phyloP scores from a whole-genome alignment of 495 filamentous ascomycete species.

The Penicillium lividum region DNA sequence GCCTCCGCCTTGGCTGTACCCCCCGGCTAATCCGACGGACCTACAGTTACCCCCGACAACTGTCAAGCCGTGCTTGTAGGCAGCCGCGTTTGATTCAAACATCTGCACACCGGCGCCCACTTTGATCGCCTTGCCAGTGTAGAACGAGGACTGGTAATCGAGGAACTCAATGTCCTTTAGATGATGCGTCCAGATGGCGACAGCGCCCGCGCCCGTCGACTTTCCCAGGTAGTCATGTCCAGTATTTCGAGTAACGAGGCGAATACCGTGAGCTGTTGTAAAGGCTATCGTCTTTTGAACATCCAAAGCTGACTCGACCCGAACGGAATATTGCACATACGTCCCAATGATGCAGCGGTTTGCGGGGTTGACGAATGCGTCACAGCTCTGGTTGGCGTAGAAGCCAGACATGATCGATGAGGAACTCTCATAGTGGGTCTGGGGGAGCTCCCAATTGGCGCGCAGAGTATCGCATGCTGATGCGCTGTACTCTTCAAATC shows the following conservation, averaged over 20 bases:
- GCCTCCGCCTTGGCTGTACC: constrained; percentile 62
- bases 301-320: neutral
- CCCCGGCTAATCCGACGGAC: constrained; percentile 47
- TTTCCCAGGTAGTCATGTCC: constrained; percentile 58
- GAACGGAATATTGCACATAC: neutral
- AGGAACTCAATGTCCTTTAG: constrained; percentile 48
- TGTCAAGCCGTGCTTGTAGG: constrained; percentile 21
- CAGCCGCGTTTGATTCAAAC: constrained; percentile 47
- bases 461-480: neutral
- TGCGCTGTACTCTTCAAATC: neutral
- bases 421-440: constrained; percentile 33
- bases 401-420: constrained; percentile 44
- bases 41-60: constrained; percentile 38
- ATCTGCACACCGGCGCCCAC: constrained; percentile 43
- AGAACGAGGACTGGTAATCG: constrained; percentile 35
- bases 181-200: constrained; percentile 58
- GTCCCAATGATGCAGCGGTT: neutral
- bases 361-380: constrained; percentile 47
- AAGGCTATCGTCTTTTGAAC: constrained; percentile 7
- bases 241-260: constrained; percentile 65
- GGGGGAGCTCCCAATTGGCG: constrained; percentile 29
- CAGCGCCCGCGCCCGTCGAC: constrained; percentile 54
- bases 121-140: constrained; percentile 52
- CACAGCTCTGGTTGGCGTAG: constrained; percentile 51
- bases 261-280: constrained; percentile 51